Evolutionary conservation across 2,329 filamentous ascomycete genomes (phyloP).

Genomic region (Fusarium azukiicola): DNA sequence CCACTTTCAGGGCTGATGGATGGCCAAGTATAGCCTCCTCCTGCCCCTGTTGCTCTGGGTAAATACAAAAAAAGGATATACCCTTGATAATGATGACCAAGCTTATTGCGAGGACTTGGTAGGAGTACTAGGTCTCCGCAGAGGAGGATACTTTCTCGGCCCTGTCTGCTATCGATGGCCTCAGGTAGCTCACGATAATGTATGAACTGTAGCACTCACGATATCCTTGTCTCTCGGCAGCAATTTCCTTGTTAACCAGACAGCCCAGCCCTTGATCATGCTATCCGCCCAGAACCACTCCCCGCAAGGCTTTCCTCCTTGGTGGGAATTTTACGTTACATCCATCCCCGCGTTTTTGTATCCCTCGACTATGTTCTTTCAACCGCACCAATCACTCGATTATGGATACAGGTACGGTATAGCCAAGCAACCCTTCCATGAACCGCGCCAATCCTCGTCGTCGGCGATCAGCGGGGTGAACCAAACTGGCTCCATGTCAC

Average conservation of each 20-base stretch:
- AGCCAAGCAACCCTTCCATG: slow-evolving; percentile 1
- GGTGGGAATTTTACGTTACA: slow-evolving; percentile 10
- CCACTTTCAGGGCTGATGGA: background rate
- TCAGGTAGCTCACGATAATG: background rate
- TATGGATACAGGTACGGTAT: background rate
- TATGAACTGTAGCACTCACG: background rate
- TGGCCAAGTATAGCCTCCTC: too few relatives aligned
- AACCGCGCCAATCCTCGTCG: slow-evolving; percentile 6
- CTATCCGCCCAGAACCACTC: background rate
- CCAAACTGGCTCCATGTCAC: background rate
- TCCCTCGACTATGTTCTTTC: background rate
- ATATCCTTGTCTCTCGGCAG: background rate
- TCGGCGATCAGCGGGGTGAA: slow-evolving; percentile 13
- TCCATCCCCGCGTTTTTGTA: slow-evolving; percentile 8
- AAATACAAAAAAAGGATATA: too few relatives aligned
- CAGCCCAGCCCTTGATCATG: background rate
- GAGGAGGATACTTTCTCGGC: too few relatives aligned
- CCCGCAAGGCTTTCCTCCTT: background rate
- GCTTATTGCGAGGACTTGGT: too few relatives aligned
- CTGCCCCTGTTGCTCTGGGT: too few relatives aligned
- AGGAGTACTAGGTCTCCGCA: too few relatives aligned
- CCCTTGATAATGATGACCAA: too few relatives aligned
- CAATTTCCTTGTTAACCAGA: background rate
- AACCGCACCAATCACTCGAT: slow-evolving; percentile 6
- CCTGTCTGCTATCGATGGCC: background rate